Conservation (phyloP, 768 basidiomycete genomes). For the Cubamyces sp. region DNA sequence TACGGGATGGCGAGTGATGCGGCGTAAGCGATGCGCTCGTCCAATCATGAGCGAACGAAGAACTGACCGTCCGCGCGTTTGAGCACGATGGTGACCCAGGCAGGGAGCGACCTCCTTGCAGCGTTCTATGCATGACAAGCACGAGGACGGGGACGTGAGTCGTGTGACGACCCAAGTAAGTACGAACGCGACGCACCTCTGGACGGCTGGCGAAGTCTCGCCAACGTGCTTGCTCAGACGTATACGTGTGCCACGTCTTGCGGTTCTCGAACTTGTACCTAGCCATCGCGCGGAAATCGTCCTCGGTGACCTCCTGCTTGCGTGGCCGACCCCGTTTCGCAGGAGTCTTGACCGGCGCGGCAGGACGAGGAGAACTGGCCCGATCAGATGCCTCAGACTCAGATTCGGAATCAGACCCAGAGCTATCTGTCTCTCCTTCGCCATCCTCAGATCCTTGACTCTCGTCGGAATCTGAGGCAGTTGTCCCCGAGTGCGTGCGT, state of each 20-base stretch:
- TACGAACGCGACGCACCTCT: neutral
- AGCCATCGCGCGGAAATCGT: slow-evolving; percentile 11
- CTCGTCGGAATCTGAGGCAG: too few relatives aligned
- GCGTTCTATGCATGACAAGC: neutral
- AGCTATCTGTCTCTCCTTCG: neutral
- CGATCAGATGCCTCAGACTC: neutral
- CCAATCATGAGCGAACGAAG: neutral
- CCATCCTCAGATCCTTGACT: neutral
- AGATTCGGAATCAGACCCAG: neutral
- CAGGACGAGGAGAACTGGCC: too few relatives aligned
- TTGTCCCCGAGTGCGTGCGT: too few relatives aligned
- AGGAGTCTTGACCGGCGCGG: neutral
- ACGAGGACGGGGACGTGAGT: neutral
- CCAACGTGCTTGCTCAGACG: neutral
- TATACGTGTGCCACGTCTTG: neutral
- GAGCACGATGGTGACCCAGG: neutral
- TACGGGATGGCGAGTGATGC: neutral
- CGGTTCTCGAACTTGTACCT: neutral
- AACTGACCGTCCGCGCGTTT: neutral
- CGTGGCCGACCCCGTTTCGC: neutral
- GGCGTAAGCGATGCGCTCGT: neutral
- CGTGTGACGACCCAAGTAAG: neutral
- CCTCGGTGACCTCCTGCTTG: slow-evolving; percentile 1
- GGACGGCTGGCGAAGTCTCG: neutral
- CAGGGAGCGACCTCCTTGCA: neutral